Conservation (phyloP, 1,284 basidiomycete genomes). For the Salmacisia buchloeana region DNA sequence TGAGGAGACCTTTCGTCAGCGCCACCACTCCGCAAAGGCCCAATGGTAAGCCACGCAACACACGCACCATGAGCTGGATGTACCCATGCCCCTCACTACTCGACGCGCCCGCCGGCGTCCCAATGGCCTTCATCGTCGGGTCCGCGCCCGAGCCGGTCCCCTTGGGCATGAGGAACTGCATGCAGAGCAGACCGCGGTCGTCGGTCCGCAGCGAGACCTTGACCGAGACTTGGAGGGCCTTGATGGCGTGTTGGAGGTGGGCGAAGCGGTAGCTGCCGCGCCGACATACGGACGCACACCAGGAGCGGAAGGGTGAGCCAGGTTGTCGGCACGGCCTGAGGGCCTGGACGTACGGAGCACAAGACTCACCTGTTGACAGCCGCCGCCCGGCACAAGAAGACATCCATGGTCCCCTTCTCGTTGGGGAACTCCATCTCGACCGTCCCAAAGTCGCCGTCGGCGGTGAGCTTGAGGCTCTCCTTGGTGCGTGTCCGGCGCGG, state of each 20-base stretch:
- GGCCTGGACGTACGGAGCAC: neutral
- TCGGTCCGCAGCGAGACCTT: constrained; percentile 40
- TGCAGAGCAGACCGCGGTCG: constrained; percentile 35
- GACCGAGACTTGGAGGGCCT: constrained; percentile 28
- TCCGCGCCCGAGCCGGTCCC: constrained; percentile 1
- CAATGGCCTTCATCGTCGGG: neutral
- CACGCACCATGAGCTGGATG: constrained; percentile 8
- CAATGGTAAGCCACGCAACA: neutral
- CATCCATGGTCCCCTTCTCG: constrained; percentile 28
- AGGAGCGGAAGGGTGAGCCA: constrained; percentile 11
- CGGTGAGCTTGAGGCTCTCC: neutral
- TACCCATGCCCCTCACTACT: neutral
- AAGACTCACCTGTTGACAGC: neutral
- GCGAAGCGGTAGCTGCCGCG: constrained; percentile 29
- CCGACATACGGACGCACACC: constrained; percentile 18
- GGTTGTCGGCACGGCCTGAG: neutral
- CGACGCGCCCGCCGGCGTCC: neutral
- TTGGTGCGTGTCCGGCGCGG: neutral
- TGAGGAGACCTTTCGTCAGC: neutral
- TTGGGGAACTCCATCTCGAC: constrained; percentile 30
- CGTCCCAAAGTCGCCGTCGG: constrained; percentile 7
- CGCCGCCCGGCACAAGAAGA: constrained; percentile 9
- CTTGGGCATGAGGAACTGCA: constrained; percentile 39
- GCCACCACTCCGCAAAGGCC: neutral
- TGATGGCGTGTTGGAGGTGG: constrained; percentile 26